Evolutionary conservation across 768 basidiomycete species (phyloP), one percentile per base, ranked within the genome.

Genomic region (Serendipita vermifera): DNA sequence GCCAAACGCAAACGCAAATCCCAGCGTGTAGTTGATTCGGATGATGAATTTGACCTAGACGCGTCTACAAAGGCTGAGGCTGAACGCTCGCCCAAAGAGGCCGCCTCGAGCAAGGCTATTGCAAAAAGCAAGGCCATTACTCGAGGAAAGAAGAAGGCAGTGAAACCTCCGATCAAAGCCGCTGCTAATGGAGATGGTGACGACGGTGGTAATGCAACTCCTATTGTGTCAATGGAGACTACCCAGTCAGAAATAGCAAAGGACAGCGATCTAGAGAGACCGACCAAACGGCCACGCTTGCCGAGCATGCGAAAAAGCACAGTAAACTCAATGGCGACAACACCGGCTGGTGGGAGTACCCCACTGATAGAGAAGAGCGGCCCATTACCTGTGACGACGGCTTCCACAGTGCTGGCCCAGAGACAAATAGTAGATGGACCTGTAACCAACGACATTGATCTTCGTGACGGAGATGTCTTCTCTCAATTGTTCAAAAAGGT

Each of bases 1-100:
- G 36, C 17, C 36, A 11, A 38, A 38, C 29, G 59, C 51, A 54
- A 60, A 57, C 1, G 51, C n/a, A n/a, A n/a, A n/a, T n/a, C n/a
- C n/a, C n/a, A n/a, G n/a, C n/a, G n/a, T n/a, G n/a, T n/a, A 17
- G 36, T 11, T 11, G 36, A 17, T 11, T 11, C 11, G 36, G 36
- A 38, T n/a, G 36, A 38, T 38, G 36, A 38, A 38, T 38, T 38
- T n/a, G n/a, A 11, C 17, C 5, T 24, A 40, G 39, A 40, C 15
- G 39, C 15, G 5, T 40, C 4, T n/a, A 40, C 39, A 24, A 40
- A 40, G 39, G 26, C 26, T 40, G 17, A 40, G 26, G 26, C 17
- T 40, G 39, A 24, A 15, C 5, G 17, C 39, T 7, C 39, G 17
- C 7, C 17, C 17, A 40, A 40, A 40, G 39, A n/a, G 26, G 26